Conservation (phyloP, 441 rosid genomes). For the Brassica balearica region DNA sequence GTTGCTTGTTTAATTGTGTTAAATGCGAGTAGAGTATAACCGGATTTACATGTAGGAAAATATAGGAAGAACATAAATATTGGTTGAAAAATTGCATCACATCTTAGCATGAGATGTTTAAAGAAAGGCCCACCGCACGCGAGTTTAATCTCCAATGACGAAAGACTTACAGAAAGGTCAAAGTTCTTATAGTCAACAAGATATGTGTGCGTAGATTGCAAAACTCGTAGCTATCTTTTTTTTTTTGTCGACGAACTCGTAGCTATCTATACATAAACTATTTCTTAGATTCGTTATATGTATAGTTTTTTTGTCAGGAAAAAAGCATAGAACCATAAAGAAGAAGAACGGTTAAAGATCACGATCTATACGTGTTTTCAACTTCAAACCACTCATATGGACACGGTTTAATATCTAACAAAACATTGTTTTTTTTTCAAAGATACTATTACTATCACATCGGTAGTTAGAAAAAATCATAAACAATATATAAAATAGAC, state of each 20-base stretch:
- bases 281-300: not conserved
- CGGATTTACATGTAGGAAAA: not conserved
- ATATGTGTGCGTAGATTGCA: slow-evolving; percentile 2
- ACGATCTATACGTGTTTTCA: slow-evolving; percentile 36
- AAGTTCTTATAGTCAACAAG: not conserved
- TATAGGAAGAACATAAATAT: not conserved
- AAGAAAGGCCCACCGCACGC: slow-evolving; percentile 2
- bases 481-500: no score
- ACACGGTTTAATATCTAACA: slow-evolving; percentile 22
- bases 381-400: slow-evolving; percentile 29
- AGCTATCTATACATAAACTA: slow-evolving; percentile 12
- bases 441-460: slow-evolving; percentile 3
- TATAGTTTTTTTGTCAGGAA: not conserved
- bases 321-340: slow-evolving; percentile 19
- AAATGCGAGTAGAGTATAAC: not conserved
- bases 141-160: not conserved
- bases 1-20: not conserved
- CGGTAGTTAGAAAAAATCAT: no score
- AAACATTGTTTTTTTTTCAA: slow-evolving; percentile 25
- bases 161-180: slow-evolving; percentile 22
- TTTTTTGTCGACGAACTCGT: not conserved
- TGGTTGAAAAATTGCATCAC: slow-evolving; percentile 1
- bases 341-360: slow-evolving; percentile 32
- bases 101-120: slow-evolving; percentile 5
- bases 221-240: slow-evolving; percentile 15